These are phyloP conservation scores for Afroboletus lepidellus DNA, from an alignment of 1,284 basidiomycete species.

Conservation along the genomic window DNA sequence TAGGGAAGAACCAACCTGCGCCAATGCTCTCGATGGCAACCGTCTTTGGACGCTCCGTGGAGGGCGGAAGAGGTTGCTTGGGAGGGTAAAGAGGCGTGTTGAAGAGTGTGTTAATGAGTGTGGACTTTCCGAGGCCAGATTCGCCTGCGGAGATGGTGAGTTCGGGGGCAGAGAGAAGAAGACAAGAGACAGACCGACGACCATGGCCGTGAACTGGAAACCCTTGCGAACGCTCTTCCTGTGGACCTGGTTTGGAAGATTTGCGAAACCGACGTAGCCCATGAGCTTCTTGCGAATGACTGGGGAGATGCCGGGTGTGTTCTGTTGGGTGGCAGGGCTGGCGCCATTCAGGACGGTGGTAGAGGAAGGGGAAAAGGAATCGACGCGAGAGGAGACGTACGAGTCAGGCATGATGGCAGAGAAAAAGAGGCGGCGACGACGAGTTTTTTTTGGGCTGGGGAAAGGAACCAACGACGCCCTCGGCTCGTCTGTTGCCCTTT, in stretches of 20 bases:
- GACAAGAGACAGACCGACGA: conserved; percentile 74
- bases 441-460: conserved; percentile 46
- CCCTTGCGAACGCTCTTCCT: conserved; percentile 95
- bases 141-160: conserved; percentile 65
- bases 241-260: conserved; percentile 96
- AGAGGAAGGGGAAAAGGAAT: conserved; percentile 51
- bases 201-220: conserved; percentile 95
- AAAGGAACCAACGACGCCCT: conserved; percentile 42
- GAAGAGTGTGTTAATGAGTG: conserved; percentile 96
- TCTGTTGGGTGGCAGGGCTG: conserved; percentile 54
- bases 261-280: conserved; percentile 89
- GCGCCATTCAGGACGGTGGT: conserved; percentile 62
- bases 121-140: conserved; percentile 96
- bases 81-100: conserved; percentile 90
- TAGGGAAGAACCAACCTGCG: conserved; percentile 59
- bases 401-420: conserved; percentile 63
- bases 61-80: conserved; percentile 80
- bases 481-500: conserved; percentile 25
- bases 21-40: conserved; percentile 96
- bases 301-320: conserved; percentile 46
- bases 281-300: conserved; percentile 89
- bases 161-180: conserved; percentile 16
- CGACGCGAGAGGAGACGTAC: conserved; percentile 61
- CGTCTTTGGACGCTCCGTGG: conserved; percentile 85
- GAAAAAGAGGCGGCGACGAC: conserved; percentile 23